These are phyloP conservation scores for Penicillium dipodomyicola DNA, from an alignment of 495 filamentous ascomycete genomes.

Conservation along the genomic window DNA sequence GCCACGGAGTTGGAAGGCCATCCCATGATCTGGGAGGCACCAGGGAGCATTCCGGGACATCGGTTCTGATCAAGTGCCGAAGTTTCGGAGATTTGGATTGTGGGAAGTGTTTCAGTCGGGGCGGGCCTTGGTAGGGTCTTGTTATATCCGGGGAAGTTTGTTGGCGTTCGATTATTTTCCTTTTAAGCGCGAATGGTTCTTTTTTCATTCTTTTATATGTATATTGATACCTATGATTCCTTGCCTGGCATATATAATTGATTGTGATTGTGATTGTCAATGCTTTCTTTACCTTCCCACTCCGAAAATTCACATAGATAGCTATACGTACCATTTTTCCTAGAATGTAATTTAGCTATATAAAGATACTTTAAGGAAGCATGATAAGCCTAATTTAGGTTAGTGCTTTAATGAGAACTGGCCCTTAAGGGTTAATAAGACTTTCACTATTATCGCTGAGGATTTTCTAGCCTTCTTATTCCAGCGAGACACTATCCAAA, in stretches of 20 bases:
- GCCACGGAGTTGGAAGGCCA: slow-evolving; percentile 33
- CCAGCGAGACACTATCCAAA: too few relatives aligned
- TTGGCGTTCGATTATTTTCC: background rate
- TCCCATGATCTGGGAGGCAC: slow-evolving; percentile 5
- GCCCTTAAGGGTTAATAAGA: too few relatives aligned
- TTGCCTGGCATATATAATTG: background rate
- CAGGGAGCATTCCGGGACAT: background rate
- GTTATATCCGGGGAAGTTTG: background rate
- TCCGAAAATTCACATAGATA: too few relatives aligned
- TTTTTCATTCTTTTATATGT: background rate
- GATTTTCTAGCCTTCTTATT: too few relatives aligned
- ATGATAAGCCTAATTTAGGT: too few relatives aligned
- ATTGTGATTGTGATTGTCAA: background rate
- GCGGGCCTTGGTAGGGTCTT: background rate
- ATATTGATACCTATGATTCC: background rate
- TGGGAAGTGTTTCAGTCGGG: background rate
- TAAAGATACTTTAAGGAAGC: too few relatives aligned
- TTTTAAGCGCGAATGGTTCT: background rate
- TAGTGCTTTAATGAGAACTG: too few relatives aligned
- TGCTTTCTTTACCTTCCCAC: too few relatives aligned
- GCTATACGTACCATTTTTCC: too few relatives aligned
- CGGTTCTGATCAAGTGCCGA: background rate
- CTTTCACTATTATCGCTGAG: too few relatives aligned
- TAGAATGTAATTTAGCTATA: too few relatives aligned
- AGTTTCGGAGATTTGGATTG: background rate